Evolutionary conservation across 2,329 filamentous ascomycete genomes (phyloP).

Genomic region (Septoria petroselini): DNA sequence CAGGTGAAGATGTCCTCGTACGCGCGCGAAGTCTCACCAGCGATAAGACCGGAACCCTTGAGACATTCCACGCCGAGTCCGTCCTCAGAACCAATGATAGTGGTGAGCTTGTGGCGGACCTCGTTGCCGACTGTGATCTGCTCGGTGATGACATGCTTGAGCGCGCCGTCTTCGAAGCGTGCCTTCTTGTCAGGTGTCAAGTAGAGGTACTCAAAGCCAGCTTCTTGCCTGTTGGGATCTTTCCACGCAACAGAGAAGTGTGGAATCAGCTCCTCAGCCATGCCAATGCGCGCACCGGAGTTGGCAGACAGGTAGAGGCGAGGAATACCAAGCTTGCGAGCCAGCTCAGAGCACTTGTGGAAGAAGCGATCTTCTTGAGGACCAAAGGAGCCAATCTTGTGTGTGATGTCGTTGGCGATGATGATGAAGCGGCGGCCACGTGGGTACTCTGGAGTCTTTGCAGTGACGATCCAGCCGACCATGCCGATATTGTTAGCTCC

Average conservation of each 20-base stretch:
- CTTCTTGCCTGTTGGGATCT: slow-evolving; percentile 72
- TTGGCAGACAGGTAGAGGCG: slow-evolving; percentile 98
- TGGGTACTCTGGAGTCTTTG: slow-evolving; percentile 92
- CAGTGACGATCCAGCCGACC: slow-evolving; percentile 96
- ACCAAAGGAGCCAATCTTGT: slow-evolving; percentile 97
- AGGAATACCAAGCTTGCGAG: slow-evolving; percentile 88
- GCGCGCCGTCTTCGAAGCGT: slow-evolving; percentile 74
- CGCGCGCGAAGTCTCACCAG: slow-evolving; percentile 90
- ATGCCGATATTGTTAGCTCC: slow-evolving; percentile 96
- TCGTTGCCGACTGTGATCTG: slow-evolving; percentile 81
- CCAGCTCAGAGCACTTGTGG: slow-evolving; percentile 96
- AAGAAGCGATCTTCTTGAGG: slow-evolving; percentile 97
- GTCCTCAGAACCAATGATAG: slow-evolving; percentile 88
- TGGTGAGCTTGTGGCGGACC: slow-evolving; percentile 88
- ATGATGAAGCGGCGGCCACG: slow-evolving; percentile 89
- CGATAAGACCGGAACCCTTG: slow-evolving; percentile 95
- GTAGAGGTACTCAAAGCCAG: slow-evolving; percentile 96
- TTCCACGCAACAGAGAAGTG: slow-evolving; percentile 98
- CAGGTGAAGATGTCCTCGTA: slow-evolving; percentile 99
- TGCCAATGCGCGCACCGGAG: slow-evolving; percentile 93
- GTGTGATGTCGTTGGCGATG: slow-evolving; percentile 98
- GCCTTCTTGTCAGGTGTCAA: slow-evolving; percentile 81
- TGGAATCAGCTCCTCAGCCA: slow-evolving; percentile 94
- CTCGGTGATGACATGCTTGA: slow-evolving; percentile 81
- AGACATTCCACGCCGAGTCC: slow-evolving; percentile 97